Conservation (phyloP, 2,329 filamentous ascomycete species). For the Metarhizium brunneum region DNA sequence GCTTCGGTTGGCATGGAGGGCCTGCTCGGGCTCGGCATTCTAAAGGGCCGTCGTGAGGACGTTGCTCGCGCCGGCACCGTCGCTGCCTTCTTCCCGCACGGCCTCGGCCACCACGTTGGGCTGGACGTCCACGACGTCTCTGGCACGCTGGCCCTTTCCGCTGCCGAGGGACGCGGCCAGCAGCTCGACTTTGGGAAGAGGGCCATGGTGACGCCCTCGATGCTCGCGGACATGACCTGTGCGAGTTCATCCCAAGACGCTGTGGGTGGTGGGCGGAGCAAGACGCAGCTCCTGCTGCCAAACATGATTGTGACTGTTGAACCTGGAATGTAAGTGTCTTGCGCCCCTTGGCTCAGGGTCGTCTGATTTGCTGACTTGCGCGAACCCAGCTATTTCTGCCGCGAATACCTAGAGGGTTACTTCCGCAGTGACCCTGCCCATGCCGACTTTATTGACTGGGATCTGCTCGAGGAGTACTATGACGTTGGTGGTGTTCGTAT, state of each 20-base stretch:
- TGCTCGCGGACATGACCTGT: slow-evolving; percentile 14
- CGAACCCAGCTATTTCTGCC: slow-evolving; percentile 57
- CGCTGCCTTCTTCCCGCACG: slow-evolving; percentile 57
- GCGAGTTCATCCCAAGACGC: slow-evolving; percentile 1
- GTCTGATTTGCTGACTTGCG: background rate
- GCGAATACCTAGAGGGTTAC: slow-evolving; percentile 62
- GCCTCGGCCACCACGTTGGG: slow-evolving; percentile 55
- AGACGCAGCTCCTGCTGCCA: slow-evolving; percentile 36
- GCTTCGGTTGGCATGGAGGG: slow-evolving; percentile 63
- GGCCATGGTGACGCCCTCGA: slow-evolving; percentile 28
- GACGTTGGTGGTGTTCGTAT: slow-evolving; percentile 82
- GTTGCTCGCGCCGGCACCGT: slow-evolving; percentile 43
- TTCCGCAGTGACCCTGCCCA: slow-evolving; percentile 51
- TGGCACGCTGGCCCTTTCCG: slow-evolving; percentile 23
- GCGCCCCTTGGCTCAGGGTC: background rate
- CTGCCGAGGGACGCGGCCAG: slow-evolving; percentile 20
- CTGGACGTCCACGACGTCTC: slow-evolving; percentile 55
- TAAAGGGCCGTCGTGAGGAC: slow-evolving; percentile 53
- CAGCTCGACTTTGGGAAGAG: slow-evolving; percentile 29
- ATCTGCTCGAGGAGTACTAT: slow-evolving; percentile 60
- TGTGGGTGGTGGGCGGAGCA: slow-evolving; percentile 13
- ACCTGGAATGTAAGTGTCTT: slow-evolving; percentile 53
- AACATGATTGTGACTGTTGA: slow-evolving; percentile 72
- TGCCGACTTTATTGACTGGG: slow-evolving; percentile 54
- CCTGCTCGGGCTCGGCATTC: slow-evolving; percentile 61